Evolutionary conservation across 257 asterid species (phyloP).

Genomic region (Thymus mandschuricus): DNA sequence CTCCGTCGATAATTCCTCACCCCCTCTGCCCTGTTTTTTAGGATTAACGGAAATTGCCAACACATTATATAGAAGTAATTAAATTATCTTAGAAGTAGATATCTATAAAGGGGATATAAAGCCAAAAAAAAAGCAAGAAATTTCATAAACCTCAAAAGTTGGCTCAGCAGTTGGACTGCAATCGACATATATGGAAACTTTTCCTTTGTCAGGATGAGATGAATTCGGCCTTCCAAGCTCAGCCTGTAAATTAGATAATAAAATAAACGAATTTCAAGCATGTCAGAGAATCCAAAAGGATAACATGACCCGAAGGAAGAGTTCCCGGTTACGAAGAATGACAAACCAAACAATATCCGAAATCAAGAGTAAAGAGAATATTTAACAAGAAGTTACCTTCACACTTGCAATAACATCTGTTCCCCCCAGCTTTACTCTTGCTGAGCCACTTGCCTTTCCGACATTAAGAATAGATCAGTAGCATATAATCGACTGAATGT

Average conservation of each 20-base stretch:
- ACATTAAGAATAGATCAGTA: conserved; percentile 29
- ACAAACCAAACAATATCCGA: conserved; percentile 20
- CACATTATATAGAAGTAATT: background rate
- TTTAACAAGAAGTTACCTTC: conserved; percentile 56
- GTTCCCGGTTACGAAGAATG: background rate
- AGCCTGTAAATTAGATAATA: conserved; percentile 57
- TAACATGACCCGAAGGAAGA: conserved; percentile 2
- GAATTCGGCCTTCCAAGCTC: conserved; percentile 80
- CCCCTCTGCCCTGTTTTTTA: conserved; percentile 81
- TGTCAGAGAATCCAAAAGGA: background rate
- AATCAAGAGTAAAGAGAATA: conserved; percentile 19
- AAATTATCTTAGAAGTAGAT: background rate
- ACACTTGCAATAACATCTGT: conserved; percentile 90
- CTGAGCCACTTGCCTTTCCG: conserved; percentile 93
- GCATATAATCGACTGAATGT: background rate
- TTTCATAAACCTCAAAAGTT: conserved; percentile 70
- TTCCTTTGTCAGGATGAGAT: conserved; percentile 81
- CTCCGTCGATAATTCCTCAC: conserved; percentile 81
- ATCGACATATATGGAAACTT: conserved; percentile 67
- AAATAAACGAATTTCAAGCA: conserved; percentile 13
- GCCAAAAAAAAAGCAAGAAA: conserved; percentile 22
- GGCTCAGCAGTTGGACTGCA: conserved; percentile 98
- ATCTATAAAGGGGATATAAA: no score
- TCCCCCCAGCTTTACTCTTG: conserved; percentile 81
- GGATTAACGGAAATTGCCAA: conserved; percentile 1